Conservation (phyloP, 176 grass and related monocot genomes). For the Musa acuminata region DNA sequence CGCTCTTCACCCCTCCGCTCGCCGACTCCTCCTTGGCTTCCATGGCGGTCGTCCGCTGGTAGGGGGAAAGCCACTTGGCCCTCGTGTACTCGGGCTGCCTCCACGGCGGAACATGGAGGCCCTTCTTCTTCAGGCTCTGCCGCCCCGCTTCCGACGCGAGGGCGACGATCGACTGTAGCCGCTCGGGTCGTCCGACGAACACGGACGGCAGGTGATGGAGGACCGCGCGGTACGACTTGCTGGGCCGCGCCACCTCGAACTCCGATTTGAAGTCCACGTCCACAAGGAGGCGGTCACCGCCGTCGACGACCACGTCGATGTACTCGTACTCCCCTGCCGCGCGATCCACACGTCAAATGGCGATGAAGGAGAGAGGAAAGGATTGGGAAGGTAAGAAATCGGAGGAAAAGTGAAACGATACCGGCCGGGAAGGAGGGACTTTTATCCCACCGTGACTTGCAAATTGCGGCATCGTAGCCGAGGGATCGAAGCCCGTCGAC, state of each 20-base stretch:
- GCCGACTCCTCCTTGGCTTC: neutral
- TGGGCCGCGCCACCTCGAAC: conserved; percentile 78
- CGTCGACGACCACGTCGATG: conserved; percentile 57
- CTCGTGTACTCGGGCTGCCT: conserved; percentile 39
- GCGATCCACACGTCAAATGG: neutral
- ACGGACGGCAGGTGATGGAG: conserved; percentile 59
- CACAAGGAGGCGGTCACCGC: conserved; percentile 40
- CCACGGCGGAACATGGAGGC: conserved; percentile 61
- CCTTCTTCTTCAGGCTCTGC: conserved; percentile 87
- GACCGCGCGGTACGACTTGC: conserved; percentile 66
- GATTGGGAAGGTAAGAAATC: neutral
- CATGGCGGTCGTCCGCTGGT: neutral
- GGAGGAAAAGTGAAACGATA: neutral
- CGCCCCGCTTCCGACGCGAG: conserved; percentile 50
- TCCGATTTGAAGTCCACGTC: conserved; percentile 82
- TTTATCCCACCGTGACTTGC: conserved; percentile 79
- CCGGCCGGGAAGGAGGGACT: conserved; percentile 26
- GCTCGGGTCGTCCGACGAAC: conserved; percentile 62
- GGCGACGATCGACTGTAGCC: conserved; percentile 57
- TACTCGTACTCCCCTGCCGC: conserved; percentile 76
- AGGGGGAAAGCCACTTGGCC: conserved; percentile 34
- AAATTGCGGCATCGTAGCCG: conserved; percentile 76
- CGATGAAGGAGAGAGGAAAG: neutral
- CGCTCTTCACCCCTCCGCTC: neutral
- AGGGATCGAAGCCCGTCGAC: conserved; percentile 57